A percentile compares a stretch with the other conserved stretches of the same genome.
Evolutionary conservation across 1,284 basidiomycete species (phyloP).

Genomic region (Calocybe gambosa): DNA sequence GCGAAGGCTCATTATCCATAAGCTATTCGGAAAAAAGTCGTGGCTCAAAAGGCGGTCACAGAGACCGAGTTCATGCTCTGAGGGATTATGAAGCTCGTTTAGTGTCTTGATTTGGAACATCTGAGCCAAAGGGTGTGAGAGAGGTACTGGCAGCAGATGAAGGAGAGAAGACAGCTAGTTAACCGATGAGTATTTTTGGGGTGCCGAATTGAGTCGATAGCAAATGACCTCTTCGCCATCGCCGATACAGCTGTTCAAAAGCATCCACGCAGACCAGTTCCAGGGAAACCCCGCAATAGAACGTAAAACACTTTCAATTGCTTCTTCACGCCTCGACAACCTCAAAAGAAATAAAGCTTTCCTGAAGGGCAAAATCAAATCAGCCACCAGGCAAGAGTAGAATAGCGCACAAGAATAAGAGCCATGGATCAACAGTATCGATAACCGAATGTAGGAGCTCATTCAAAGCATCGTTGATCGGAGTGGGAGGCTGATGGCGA

Average conservation of each 20-base stretch:
- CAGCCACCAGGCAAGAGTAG: constrained; percentile 3
- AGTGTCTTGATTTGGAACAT: constrained; percentile 89
- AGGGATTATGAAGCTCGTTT: constrained; percentile 84
- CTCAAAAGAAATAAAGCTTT: constrained; percentile 79
- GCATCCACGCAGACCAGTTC: constrained; percentile 95
- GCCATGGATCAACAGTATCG: constrained; percentile 70
- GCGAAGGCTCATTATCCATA: constrained; percentile 82
- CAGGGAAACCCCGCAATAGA: constrained; percentile 83
- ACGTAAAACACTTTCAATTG: constrained; percentile 75
- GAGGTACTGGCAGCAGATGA: constrained; percentile 56
- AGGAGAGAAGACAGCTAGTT: constrained; percentile 57
- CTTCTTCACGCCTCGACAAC: constrained; percentile 74
- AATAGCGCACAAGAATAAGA: constrained; percentile 71
- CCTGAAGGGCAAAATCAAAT: constrained; percentile 31
- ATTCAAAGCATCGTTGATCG: constrained; percentile 59
- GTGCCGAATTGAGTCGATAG: constrained; percentile 3
- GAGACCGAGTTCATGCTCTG: constrained; percentile 74
- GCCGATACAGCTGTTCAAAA: constrained; percentile 75
- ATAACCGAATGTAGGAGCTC: constrained; percentile 56
- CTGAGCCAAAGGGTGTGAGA: constrained; percentile 69
- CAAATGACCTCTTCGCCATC: constrained; percentile 81
- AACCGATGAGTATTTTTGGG: constrained; percentile 15
- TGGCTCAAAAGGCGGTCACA: constrained; percentile 71
- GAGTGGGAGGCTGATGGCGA: constrained; percentile 65
- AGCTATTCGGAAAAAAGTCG: constrained; percentile 76